These are phyloP conservation scores for Marchantia polymorpha DNA, from an alignment of 225 moss, liverwort and hornwort genomes.

Conservation along the genomic window DNA sequence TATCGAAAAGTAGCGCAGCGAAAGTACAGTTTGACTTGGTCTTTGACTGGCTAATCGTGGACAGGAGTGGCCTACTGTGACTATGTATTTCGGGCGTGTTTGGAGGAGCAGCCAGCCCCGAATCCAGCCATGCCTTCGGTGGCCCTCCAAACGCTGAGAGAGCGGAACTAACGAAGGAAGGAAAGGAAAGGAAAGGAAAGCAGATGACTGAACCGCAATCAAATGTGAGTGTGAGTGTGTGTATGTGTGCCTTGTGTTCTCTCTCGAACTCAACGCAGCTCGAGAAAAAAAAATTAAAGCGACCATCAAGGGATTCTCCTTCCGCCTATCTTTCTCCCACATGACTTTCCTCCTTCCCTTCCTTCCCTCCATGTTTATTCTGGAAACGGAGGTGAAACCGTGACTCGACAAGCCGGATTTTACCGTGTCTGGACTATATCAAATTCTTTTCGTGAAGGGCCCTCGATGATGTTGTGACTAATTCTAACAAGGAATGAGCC, in stretches of 20 bases:
- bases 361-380: too few relatives aligned
- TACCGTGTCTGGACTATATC: too few relatives aligned
- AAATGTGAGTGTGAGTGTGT: not conserved
- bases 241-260: not conserved
- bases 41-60: conserved; percentile 29
- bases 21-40: conserved; percentile 18
- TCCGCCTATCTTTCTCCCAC: too few relatives aligned
- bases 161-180: conserved; percentile 9
- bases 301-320: too few relatives aligned
- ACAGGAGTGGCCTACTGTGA: conserved; percentile 14
- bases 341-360: too few relatives aligned
- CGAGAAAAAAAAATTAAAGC: too few relatives aligned
- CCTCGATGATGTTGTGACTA: too few relatives aligned
- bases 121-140: conserved; percentile 7
- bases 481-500: too few relatives aligned
- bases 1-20: not conserved
- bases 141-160: conserved; percentile 11
- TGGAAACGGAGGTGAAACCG: too few relatives aligned
- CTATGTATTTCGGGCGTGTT: conserved; percentile 28
- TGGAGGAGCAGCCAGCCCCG: conserved; percentile 16
- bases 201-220: not conserved
- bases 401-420: too few relatives aligned
- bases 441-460: too few relatives aligned
- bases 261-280: too few relatives aligned
- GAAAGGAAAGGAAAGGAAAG: conserved; percentile 13